Conservation (phyloP, 495 filamentous ascomycete species). For the Penicillium manginii region DNA sequence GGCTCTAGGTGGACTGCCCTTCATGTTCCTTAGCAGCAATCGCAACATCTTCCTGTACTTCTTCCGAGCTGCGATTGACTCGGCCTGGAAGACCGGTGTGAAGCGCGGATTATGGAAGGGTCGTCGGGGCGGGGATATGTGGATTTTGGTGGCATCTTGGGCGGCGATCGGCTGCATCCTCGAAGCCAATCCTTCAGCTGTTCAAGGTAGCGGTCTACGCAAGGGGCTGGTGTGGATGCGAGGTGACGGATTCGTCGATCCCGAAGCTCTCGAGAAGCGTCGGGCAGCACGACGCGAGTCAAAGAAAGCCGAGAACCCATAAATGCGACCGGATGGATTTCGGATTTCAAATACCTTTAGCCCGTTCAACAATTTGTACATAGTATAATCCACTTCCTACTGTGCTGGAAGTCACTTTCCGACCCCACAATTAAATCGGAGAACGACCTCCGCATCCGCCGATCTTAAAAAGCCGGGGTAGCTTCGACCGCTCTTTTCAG, state of each 20-base stretch:
- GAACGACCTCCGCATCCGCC: conserved; percentile 25
- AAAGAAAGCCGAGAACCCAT: conserved; percentile 25
- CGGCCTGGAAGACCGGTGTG: conserved; percentile 84
- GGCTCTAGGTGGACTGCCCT: conserved; percentile 75
- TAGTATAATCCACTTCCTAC: not conserved
- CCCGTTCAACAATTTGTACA: not conserved
- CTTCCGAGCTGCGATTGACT: conserved; percentile 73
- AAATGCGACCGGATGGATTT: not conserved
- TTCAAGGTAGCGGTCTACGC: conserved; percentile 68
- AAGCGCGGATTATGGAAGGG: conserved; percentile 85
- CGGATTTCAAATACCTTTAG: not conserved
- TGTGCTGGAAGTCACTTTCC: conserved; percentile 31
- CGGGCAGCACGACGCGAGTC: conserved; percentile 33
- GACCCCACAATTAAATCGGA: conserved; percentile 23
- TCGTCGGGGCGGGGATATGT: conserved; percentile 78
- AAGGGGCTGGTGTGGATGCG: conserved; percentile 75
- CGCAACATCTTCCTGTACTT: conserved; percentile 70
- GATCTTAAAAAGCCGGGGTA: conserved; percentile 14
- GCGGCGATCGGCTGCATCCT: conserved; percentile 78
- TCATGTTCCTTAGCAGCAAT: conserved; percentile 71
- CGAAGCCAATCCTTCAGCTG: conserved; percentile 67
- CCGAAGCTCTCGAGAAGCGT: conserved; percentile 37
- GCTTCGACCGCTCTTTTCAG: not conserved
- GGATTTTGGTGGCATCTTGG: conserved; percentile 77
- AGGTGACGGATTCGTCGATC: conserved; percentile 67